These are phyloP conservation scores for Tirmania nivea DNA, from an alignment of 495 filamentous ascomycete genomes.

Conservation along the genomic window DNA sequence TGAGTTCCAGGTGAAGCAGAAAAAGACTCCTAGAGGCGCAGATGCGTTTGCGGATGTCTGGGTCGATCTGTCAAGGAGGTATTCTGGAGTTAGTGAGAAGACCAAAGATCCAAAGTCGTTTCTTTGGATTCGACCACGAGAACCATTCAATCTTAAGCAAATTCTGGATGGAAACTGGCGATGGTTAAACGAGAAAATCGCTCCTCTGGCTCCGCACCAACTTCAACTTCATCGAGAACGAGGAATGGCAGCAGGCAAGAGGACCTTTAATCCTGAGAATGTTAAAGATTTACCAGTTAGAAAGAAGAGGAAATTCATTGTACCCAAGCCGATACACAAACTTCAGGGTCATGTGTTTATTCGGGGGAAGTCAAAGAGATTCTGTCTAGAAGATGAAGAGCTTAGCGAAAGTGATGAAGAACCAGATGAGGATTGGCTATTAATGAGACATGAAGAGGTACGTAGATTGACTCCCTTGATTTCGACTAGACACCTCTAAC, in stretches of 20 bases:
- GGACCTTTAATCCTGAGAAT: slow-evolving; percentile 9
- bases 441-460: slow-evolving; percentile 19
- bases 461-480: neutral
- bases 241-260: slow-evolving; percentile 2
- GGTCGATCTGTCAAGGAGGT: slow-evolving; percentile 15
- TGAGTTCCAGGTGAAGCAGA: slow-evolving; percentile 12
- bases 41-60: slow-evolving; percentile 10
- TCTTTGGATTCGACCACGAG: slow-evolving; percentile 13
- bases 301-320: slow-evolving; percentile 8
- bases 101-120: slow-evolving; percentile 17
- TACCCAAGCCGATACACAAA: slow-evolving; percentile 11
- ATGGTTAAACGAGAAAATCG: slow-evolving; percentile 16
- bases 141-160: slow-evolving; percentile 6
- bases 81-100: slow-evolving; percentile 13
- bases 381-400: slow-evolving; percentile 12
- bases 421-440: slow-evolving; percentile 16
- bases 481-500: neutral
- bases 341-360: slow-evolving; percentile 12
- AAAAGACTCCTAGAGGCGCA: slow-evolving; percentile 1
- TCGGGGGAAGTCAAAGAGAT: slow-evolving; percentile 15
- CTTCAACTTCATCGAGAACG: slow-evolving; percentile 4
- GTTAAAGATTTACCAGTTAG: slow-evolving; percentile 6
- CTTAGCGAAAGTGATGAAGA: slow-evolving; percentile 20
- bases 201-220: slow-evolving; percentile 1
- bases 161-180: slow-evolving; percentile 16